Percentiles rank a stretch among this genome's conserved stretches.
Conservation (phyloP, 805 yeast genomes). For the Saturnispora silvae region DNA sequence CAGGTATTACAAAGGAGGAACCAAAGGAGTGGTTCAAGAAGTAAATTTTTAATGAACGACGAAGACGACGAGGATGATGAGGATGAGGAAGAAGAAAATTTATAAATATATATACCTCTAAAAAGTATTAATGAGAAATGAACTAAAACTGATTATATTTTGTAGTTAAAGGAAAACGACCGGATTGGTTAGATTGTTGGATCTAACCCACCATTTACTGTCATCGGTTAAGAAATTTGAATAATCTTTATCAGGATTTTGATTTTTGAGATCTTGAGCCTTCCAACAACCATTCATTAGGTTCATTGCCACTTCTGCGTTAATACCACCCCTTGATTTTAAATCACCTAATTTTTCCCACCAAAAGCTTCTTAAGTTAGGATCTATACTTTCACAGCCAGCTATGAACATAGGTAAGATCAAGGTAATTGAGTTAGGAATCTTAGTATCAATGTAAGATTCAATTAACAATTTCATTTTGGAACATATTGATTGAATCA, state of each 20-base stretch:
- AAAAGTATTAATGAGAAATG: not conserved
- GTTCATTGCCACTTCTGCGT: slow-evolving; percentile 22
- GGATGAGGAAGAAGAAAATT: slow-evolving; percentile 10
- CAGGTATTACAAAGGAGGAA: slow-evolving; percentile 38
- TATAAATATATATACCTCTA: not conserved
- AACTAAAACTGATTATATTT: slow-evolving; percentile 5
- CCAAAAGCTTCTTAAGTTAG: slow-evolving; percentile 27
- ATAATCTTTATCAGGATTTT: too few species aligned
- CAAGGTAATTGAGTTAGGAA: slow-evolving; percentile 46
- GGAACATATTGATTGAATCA: slow-evolving; percentile 38
- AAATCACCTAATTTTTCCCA: slow-evolving; percentile 31
- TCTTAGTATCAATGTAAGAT: slow-evolving; percentile 31
- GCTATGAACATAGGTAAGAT: slow-evolving; percentile 46
- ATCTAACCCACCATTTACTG: slow-evolving; percentile 41
- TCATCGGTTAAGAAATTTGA: too few species aligned
- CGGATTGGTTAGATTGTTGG: slow-evolving; percentile 32
- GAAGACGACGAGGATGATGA: slow-evolving; percentile 14
- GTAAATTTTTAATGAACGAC: slow-evolving; percentile 18
- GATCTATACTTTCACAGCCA: slow-evolving; percentile 44
- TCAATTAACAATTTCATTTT: slow-evolving; percentile 30
- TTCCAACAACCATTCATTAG: slow-evolving; percentile 47
- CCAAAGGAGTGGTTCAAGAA: slow-evolving; percentile 8
- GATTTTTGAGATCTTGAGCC: too few species aligned
- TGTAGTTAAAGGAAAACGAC: slow-evolving; percentile 31
- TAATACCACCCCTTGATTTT: slow-evolving; percentile 31